These are phyloP conservation scores for Plasmodium yoelii DNA, from an alignment of 169 alveolate species.

Conservation along the genomic window DNA sequence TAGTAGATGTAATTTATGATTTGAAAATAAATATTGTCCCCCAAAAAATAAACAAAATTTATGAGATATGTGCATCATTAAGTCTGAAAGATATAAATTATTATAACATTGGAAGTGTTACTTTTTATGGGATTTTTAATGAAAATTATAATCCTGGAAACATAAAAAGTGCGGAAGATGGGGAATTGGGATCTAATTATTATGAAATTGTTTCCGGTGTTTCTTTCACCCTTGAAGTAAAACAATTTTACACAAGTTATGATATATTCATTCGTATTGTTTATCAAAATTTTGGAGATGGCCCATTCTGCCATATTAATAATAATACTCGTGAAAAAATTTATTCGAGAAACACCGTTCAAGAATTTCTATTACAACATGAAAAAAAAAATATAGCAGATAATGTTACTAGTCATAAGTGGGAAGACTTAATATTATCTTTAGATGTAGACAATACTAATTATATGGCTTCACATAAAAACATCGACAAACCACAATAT, in stretches of 20 bases:
- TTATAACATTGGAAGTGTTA: constrained; percentile 44
- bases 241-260: constrained; percentile 49
- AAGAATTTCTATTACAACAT: constrained; percentile 22
- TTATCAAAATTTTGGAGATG: constrained; percentile 24
- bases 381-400: constrained; percentile 19
- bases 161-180: not conserved
- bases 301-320: constrained; percentile 6
- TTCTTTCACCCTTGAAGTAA: constrained; percentile 56
- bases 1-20: constrained; percentile 48
- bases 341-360: constrained; percentile 1
- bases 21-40: constrained; percentile 47
- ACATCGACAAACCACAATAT: constrained; percentile 29
- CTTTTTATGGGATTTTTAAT: constrained; percentile 40
- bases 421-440: constrained; percentile 34
- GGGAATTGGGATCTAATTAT: not conserved
- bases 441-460: constrained; percentile 50
- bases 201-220: constrained; percentile 50
- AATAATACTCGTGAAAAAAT: constrained; percentile 21
- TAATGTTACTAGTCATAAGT: constrained; percentile 11
- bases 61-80: constrained; percentile 64
- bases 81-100: constrained; percentile 24
- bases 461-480: constrained; percentile 31
- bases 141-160: not conserved
- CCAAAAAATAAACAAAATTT: constrained; percentile 16
- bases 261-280: constrained; percentile 29